phyloP scores from a whole-genome alignment of 805 yeast species.

The Myxozyma monticola region DNA sequence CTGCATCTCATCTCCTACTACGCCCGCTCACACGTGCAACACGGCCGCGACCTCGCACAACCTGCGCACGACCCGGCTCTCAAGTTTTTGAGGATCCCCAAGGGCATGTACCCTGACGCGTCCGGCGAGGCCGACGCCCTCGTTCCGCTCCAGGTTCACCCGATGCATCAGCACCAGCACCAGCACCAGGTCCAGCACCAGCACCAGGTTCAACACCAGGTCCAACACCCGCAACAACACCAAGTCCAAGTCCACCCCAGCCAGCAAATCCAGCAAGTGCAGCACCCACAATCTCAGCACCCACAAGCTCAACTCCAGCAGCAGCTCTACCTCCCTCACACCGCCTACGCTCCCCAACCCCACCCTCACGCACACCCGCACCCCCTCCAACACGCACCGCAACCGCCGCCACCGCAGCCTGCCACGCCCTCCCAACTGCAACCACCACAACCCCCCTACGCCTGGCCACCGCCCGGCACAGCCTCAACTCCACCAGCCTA shows the following conservation, averaged over 20 bases:
- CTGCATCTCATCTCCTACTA: conserved; percentile 64
- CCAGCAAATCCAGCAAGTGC: conserved; percentile 5
- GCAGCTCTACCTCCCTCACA: conserved; percentile 5
- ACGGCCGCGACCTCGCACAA: conserved; percentile 37
- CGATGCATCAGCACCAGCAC: conserved; percentile 12
- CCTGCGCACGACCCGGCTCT: conserved; percentile 51
- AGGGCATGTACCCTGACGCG: conserved; percentile 43
- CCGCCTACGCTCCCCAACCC: conserved; percentile 3
- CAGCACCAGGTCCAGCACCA: conserved; percentile 7
- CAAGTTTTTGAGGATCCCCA: conserved; percentile 40
- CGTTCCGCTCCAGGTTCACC: conserved; percentile 10
- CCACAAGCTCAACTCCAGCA: conserved; percentile 5
- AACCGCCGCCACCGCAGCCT: conserved; percentile 3
- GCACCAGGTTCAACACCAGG: not conserved
- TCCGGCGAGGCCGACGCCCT: conserved; percentile 17
- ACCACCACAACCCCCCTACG: conserved; percentile 16
- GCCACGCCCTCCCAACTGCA: conserved; percentile 16
- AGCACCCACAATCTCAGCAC: conserved; percentile 1
- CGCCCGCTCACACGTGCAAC: conserved; percentile 36
- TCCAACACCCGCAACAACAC: not conserved
- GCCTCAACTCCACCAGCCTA: conserved; percentile 43
- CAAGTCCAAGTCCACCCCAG: no score
- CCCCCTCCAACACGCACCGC: not conserved
- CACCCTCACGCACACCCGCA: no score
- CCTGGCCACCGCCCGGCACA: conserved; percentile 53